A percentile compares a stretch with the other conserved stretches of the same genome.
Conservation (phyloP, 2,329 filamentous ascomycete genomes). For the Pseudogymnoascus sp. region DNA sequence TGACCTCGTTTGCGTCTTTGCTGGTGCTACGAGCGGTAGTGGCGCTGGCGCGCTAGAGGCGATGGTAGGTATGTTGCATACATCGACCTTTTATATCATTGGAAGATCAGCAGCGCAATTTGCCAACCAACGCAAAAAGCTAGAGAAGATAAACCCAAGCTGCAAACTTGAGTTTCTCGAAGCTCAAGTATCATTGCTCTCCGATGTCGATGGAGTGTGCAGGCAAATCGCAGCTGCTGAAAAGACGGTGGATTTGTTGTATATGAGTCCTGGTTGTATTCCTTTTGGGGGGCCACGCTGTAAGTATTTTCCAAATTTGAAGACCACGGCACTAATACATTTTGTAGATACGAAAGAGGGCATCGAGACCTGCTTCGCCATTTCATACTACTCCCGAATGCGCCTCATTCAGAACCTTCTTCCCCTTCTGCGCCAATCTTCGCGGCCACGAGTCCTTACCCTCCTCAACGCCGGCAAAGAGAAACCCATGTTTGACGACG, state of each 20-base stretch:
- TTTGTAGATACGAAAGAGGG: constrained; percentile 47
- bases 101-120: not conserved
- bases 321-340: constrained; percentile 17
- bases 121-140: constrained; percentile 28
- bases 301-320: constrained; percentile 16
- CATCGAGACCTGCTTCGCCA: constrained; percentile 41
- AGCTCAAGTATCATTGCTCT: constrained; percentile 41
- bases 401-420: constrained; percentile 50
- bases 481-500: constrained; percentile 40
- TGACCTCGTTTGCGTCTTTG: constrained; percentile 39
- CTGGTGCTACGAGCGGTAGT: constrained; percentile 42
- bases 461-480: constrained; percentile 47
- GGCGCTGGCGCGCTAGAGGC: constrained; percentile 23
- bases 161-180: constrained; percentile 41
- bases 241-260: constrained; percentile 38
- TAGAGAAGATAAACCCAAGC: constrained; percentile 34
- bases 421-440: constrained; percentile 40
- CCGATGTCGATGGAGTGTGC: constrained; percentile 42
- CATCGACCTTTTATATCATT: constrained; percentile 9
- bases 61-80: constrained; percentile 10
- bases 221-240: constrained; percentile 37
- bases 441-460: constrained; percentile 44
- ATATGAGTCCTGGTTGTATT: constrained; percentile 35
- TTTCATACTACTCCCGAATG: constrained; percentile 50
- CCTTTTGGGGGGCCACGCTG: constrained; percentile 22